Base-by-base conservation (phyloP, 148 eudicot genomes). In the Polygonum maritimum region DNA sequence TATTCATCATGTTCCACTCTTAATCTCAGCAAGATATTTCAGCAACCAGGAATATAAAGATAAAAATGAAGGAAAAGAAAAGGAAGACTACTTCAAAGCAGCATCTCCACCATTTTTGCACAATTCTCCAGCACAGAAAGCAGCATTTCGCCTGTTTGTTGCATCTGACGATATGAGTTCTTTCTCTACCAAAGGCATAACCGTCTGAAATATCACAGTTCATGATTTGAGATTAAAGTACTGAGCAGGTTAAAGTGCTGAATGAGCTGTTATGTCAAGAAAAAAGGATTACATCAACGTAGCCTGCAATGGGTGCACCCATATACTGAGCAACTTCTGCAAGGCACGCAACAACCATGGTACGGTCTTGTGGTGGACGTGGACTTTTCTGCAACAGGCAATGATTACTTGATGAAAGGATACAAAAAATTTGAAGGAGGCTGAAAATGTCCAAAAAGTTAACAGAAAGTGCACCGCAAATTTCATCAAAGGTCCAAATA, bases 301-400 rank as follows among this genome's bases (percentile, higher is more conserved):
- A 95, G 77, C 84, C 94, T 69, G 92, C 84, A 77, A 92, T 87
- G 75, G 98, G 98, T 72, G 91, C 85, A 70, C 99, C 99, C 99
- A 92, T 95, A 84, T 95, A 86, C 81, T 92, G 98, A 76, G 99
- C 99, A 81, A 95, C 94, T 86, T 95, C 99, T 74, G 99, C 97
- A 83, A 95, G 97, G 72, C 89, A 86, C 76, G 99, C 99, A 83
- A 95, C 90, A 73, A 95, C 99, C 99, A 92, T 95, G 14, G 98
- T 95, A 75, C 99, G 92, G 81, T 95, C 99, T 79, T 86, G 96
- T 62, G 96, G 88, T 63, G 97, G 96, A 57, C 89, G 91, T 74
- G 91, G 87, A 78, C 86, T 86, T 92, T 84, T 92, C 99, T 95
- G 92, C 80, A 89, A 47, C 71, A 73, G 47, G 62, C 78, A 80